Percentiles rank a stretch among this genome's conserved stretches.
Evolutionary conservation across 352 stramenopile species (phyloP).

Genomic region (Globisporangium carolinianum): DNA sequence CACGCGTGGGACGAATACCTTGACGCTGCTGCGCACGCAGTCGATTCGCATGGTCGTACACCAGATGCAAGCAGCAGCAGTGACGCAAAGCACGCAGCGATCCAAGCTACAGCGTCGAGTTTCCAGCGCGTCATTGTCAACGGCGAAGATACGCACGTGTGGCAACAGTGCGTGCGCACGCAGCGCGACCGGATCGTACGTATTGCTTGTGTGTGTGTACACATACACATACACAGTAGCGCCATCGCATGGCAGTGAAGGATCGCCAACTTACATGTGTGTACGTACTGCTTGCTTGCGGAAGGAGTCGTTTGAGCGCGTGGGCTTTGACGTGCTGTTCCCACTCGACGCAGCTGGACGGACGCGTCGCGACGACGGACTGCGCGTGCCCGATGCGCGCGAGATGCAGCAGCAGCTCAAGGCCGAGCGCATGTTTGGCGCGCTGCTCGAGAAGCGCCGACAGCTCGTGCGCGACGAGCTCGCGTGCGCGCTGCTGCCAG

Average conservation of each 20-base stretch:
- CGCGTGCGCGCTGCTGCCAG: constrained; percentile 9
- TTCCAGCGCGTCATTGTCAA: constrained; percentile 5
- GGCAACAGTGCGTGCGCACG: background rate
- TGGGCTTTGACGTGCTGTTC: constrained; percentile 10
- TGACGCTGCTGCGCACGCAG: constrained; percentile 2
- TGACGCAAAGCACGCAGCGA: background rate
- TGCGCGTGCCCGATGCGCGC: background rate
- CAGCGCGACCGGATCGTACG: constrained; percentile 12
- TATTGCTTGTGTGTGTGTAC: background rate
- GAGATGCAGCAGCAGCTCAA: constrained; percentile 11
- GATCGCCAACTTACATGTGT: background rate
- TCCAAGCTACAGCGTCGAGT: constrained; percentile 1
- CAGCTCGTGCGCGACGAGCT: constrained; percentile 21
- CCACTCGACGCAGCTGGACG: background rate
- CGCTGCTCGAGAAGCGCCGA: constrained; percentile 19
- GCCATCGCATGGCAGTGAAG: background rate
- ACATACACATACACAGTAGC: background rate
- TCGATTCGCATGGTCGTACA: background rate
- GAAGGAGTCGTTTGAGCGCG: constrained; percentile 7
- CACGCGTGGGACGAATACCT: constrained; percentile 20
- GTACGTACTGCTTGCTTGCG: background rate
- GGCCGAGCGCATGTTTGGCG: constrained; percentile 14
- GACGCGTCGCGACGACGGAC: constrained; percentile 1
- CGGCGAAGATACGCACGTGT: background rate
- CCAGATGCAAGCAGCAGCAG: background rate